phyloP scores from a whole-genome alignment of 2,329 filamentous ascomycete species.

The Tolypocladium ovalisporum region DNA sequence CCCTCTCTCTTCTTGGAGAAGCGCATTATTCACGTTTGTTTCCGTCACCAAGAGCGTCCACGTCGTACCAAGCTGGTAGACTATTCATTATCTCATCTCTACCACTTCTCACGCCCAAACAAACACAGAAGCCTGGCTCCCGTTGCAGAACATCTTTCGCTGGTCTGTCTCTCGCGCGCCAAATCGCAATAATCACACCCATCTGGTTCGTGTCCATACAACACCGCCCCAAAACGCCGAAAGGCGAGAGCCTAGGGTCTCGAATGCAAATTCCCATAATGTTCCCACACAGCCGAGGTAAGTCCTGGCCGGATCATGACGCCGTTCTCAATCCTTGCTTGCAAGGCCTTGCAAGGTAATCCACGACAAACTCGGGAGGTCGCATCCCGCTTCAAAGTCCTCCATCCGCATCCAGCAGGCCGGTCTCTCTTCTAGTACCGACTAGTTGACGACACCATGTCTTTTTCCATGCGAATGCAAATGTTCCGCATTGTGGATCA shows the following conservation, averaged over 20 bases:
- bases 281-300: not conserved
- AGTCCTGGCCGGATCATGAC: not conserved
- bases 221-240: not conserved
- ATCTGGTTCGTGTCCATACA: not conserved
- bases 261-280: not conserved
- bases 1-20: not conserved
- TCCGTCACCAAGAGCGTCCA: not conserved
- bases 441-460: not conserved
- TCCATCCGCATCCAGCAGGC: not conserved
- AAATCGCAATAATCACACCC: not conserved
- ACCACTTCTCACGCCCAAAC: not conserved
- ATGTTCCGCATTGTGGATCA: not conserved
- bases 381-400: not conserved
- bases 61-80: not conserved
- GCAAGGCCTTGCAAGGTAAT: not conserved
- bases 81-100: not conserved
- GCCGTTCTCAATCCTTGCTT: not conserved
- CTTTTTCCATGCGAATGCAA: not conserved
- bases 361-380: not conserved
- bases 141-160: not conserved
- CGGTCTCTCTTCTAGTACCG: not conserved
- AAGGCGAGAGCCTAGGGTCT: not conserved
- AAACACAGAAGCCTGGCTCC: not conserved
- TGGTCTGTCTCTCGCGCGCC: not conserved
- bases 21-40: not conserved